phyloP scores from a whole-genome alignment of 768 basidiomycete genomes.

The Gymnopilus junonius region DNA sequence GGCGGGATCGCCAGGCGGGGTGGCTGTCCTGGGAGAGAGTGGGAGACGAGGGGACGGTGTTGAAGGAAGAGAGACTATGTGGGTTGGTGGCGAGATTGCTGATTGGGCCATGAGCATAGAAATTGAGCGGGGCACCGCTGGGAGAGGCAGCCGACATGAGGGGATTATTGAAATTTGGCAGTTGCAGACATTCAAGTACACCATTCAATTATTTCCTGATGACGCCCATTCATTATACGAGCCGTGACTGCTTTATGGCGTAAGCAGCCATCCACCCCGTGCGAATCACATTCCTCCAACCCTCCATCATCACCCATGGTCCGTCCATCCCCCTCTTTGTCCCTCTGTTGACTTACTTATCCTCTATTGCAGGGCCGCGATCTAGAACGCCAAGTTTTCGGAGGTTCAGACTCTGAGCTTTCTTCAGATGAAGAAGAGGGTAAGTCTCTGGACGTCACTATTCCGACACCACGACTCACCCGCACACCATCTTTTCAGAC shows the following conservation, averaged over 20 bases:
- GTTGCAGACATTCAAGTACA: too few species aligned
- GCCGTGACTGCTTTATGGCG: not conserved
- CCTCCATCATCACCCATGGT: constrained; percentile 26
- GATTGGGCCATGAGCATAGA: not conserved
- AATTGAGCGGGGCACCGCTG: not conserved
- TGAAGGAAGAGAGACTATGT: not conserved
- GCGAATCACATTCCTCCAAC: not conserved
- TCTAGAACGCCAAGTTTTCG: constrained; percentile 78
- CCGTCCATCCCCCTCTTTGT: not conserved
- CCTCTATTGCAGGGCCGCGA: constrained; percentile 30
- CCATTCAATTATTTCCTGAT: constrained; percentile 3
- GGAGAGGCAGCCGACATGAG: not conserved
- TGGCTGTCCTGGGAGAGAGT: constrained; percentile 1
- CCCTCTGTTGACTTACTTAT: constrained; percentile 2
- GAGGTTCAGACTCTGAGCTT: constrained; percentile 83
- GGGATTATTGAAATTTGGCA: not conserved
- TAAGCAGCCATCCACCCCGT: constrained; percentile 1
- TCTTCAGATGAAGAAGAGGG: constrained; percentile 78
- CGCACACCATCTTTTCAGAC: constrained; percentile 31
- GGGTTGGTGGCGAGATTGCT: not conserved
- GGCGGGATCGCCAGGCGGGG: constrained; percentile 9
- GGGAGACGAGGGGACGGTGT: constrained; percentile 1
- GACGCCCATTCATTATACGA: constrained; percentile 3
- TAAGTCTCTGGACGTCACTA: constrained; percentile 23
- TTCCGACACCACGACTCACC: not conserved